Evolutionary conservation across 768 basidiomycete genomes (phyloP).

Genomic region (Termitomyces sp.): DNA sequence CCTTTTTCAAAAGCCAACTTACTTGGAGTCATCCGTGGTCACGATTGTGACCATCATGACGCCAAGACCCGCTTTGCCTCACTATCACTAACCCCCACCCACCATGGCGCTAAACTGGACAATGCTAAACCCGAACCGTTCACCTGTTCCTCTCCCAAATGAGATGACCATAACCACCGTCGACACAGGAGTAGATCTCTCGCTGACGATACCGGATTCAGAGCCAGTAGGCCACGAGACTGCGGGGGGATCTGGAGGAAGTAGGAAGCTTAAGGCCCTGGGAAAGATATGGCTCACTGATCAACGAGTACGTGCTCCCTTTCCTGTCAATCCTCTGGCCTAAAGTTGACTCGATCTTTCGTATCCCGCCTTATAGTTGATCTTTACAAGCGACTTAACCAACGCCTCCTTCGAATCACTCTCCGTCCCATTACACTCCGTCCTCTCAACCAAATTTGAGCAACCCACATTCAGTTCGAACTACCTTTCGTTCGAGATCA

Average conservation of each 20-base stretch:
- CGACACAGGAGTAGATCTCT: slow-evolving; percentile 55
- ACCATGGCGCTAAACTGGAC: slow-evolving; percentile 80
- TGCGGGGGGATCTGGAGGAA: slow-evolving; percentile 51
- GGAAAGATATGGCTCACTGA: slow-evolving; percentile 69
- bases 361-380: slow-evolving; percentile 39
- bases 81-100: slow-evolving; percentile 7
- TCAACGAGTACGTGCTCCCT: slow-evolving; percentile 52
- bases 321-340: neutral
- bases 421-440: slow-evolving; percentile 58
- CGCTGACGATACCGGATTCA: slow-evolving; percentile 52
- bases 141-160: slow-evolving; percentile 59
- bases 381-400: slow-evolving; percentile 45
- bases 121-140: slow-evolving; percentile 55
- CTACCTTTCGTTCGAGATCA: slow-evolving; percentile 62
- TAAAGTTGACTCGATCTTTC: slow-evolving; percentile 1
- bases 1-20: slow-evolving; percentile 14
- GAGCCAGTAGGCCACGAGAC: slow-evolving; percentile 35
- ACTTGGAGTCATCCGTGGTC: neutral
- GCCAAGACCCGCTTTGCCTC: neutral
- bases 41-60: neutral
- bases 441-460: slow-evolving; percentile 68
- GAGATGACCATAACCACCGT: slow-evolving; percentile 58
- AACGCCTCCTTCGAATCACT: slow-evolving; percentile 39
- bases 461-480: slow-evolving; percentile 74
- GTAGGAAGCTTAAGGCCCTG: slow-evolving; percentile 51